Percentiles rank a stretch among this genome's conserved stretches.
Evolutionary conservation across 2,329 filamentous ascomycete genomes (phyloP).

Genomic region (Raffaelea arxii): DNA sequence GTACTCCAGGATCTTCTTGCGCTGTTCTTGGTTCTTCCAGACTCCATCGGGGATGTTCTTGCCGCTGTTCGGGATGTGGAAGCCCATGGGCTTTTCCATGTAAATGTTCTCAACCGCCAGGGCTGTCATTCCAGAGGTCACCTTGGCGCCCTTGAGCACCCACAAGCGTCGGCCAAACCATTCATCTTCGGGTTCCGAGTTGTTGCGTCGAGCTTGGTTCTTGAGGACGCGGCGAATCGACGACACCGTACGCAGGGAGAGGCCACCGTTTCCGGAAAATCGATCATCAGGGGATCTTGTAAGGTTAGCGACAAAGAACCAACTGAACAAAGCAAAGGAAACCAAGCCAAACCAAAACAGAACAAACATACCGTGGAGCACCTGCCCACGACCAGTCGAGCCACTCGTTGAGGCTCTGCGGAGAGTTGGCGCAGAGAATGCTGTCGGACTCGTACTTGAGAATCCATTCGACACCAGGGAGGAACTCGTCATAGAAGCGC

Average conservation of each 20-base stretch:
- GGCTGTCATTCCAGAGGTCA: conserved; percentile 30
- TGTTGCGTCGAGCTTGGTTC: conserved; percentile 39
- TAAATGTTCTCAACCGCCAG: conserved; percentile 41
- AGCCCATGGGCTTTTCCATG: conserved; percentile 42
- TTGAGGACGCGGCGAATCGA: conserved; percentile 36
- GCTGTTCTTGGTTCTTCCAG: conserved; percentile 33
- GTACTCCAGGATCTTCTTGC: conserved; percentile 41
- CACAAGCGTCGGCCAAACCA: conserved; percentile 43
- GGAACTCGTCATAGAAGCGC: conserved; percentile 42
- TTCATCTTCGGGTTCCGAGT: conserved; percentile 42
- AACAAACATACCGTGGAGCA: conserved; percentile 32
- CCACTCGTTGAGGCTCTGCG: conserved; percentile 42
- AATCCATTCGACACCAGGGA: conserved; percentile 42
- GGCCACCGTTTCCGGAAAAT: conserved; percentile 43
- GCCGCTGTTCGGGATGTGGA: conserved; percentile 38
- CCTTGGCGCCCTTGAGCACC: conserved; percentile 35
- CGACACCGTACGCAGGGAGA: conserved; percentile 43
- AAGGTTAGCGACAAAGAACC: background rate
- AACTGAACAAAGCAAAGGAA: background rate
- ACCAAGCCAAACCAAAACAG: background rate
- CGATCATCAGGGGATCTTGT: conserved; percentile 27
- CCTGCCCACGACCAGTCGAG: conserved; percentile 45
- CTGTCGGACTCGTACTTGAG: conserved; percentile 46
- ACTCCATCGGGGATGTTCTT: conserved; percentile 29
- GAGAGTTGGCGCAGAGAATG: conserved; percentile 45